Percentiles rank a stretch among this genome's conserved stretches.
These are phyloP conservation scores for Amphicarpaea edgeworthii DNA, from an alignment of 306 rosid genomes.

Conservation along the genomic window DNA sequence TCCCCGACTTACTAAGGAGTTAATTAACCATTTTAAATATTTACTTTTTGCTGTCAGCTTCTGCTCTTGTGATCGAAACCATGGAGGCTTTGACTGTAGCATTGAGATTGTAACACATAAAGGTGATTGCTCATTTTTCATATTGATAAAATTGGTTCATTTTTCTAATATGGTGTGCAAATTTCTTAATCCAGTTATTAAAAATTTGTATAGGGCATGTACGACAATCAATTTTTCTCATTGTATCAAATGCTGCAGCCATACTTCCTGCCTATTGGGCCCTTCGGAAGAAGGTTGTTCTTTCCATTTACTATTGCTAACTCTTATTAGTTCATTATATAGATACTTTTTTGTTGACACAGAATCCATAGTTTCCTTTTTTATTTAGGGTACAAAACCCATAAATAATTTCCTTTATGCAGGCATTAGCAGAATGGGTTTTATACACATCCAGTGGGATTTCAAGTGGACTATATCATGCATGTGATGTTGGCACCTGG, in stretches of 20 bases:
- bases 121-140: slow-evolving; percentile 58
- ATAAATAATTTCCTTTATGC: slow-evolving; percentile 46
- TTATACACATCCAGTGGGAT: slow-evolving; percentile 80
- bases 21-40: slow-evolving; percentile 7
- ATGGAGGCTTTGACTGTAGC: slow-evolving; percentile 93
- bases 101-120: slow-evolving; percentile 70
- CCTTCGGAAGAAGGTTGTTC: slow-evolving; percentile 74
- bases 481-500: slow-evolving; percentile 95
- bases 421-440: slow-evolving; percentile 92
- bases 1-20: slow-evolving; percentile 9
- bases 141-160: slow-evolving; percentile 3
- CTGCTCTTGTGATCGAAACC: slow-evolving; percentile 86
- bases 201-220: slow-evolving; percentile 64
- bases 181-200: slow-evolving; percentile 30
- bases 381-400: slow-evolving; percentile 8
- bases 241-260: slow-evolving; percentile 81
- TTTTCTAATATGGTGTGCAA: neutral
- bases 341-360: slow-evolving; percentile 9
- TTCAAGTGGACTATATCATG: slow-evolving; percentile 85
- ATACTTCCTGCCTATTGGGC: slow-evolving; percentile 88
- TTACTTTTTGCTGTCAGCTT: slow-evolving; percentile 57
- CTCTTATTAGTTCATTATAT: neutral
- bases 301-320: slow-evolving; percentile 17
- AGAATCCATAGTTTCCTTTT: neutral
- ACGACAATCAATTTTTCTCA: slow-evolving; percentile 75